Percentiles rank a stretch among this genome's conserved stretches.
These are phyloP conservation scores for Agaricus subrufescens DNA, from an alignment of 768 basidiomycete genomes.

Conservation along the genomic window DNA sequence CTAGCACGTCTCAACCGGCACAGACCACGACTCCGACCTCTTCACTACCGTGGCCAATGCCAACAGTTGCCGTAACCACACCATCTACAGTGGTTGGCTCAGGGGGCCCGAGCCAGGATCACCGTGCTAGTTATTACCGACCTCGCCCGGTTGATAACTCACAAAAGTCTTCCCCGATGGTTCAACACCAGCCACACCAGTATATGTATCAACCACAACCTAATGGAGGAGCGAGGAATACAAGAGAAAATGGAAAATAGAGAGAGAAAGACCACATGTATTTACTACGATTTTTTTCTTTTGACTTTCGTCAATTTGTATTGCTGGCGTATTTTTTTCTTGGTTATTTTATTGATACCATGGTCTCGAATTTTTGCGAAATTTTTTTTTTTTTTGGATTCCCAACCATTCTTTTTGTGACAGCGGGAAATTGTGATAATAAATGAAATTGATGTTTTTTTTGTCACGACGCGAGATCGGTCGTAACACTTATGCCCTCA, in stretches of 20 bases:
- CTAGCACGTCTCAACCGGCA: constrained; percentile 1
- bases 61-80: constrained; percentile 59
- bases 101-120: constrained; percentile 32
- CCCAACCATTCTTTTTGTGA: background rate
- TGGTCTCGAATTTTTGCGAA: background rate
- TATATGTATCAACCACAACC: constrained; percentile 17
- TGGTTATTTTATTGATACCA: background rate
- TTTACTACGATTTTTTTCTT: constrained; percentile 2
- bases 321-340: background rate
- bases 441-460: background rate
- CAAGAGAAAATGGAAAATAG: constrained; percentile 29
- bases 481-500: background rate
- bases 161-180: constrained; percentile 9
- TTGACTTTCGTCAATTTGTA: background rate
- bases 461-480: background rate
- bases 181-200: constrained; percentile 6
- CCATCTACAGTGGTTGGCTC: constrained; percentile 49
- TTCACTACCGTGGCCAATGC: constrained; percentile 65
- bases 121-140: constrained; percentile 52
- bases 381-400: no score
- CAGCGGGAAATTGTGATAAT: background rate
- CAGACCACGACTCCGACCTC: constrained; percentile 21
- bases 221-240: constrained; percentile 9
- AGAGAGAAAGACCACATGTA: background rate
- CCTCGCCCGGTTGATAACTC: constrained; percentile 28